Base-by-base conservation (phyloP, 306 rosid genomes). In the Chamaecrista fasciculata region DNA sequence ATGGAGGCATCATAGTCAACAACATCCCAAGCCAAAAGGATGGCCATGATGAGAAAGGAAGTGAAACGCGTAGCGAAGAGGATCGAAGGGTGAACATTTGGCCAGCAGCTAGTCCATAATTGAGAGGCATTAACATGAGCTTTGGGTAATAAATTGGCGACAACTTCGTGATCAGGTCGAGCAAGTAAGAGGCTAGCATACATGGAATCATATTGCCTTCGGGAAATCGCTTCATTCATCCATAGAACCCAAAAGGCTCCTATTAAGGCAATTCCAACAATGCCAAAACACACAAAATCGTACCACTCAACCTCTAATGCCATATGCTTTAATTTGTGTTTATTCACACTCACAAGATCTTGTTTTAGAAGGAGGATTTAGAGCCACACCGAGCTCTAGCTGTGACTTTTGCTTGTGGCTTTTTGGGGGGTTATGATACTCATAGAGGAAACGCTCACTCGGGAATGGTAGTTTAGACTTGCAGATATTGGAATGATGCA, bases 91-190 rank as follows among this genome's bases (percentile, higher is more conserved):
- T 83, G 87, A 33, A 90, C 74, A 9, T 84, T 91, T 31, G 68
- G 69, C 94, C 94, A 90, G 63, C 94, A 90, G 33, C 86, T 83
- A 20, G 81, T 81, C 96, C 96, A 89, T 8, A 83, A 55, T 48
- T 87, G 91, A 33, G 76, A 73, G 46, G 69, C 51, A 49, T 72
- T 80, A 0, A 85, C 56, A 15, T 80, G 84, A 23, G 80, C 85
- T 26, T 47, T 72, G 11, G 82, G 85, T 69, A 85, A 23, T 21
- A 75, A 83, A 43, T 58, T 73, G 18, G 62, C 84, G 10, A 43
- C 60, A 7, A 78, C 84, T 23, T 74, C 79, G 20, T 19, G 2
- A 42, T 79, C 84, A 0, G 85, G 82, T 16, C 75, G 71, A 66
- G 78, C 69, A 67, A 77, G 57, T 10, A 85, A 74, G 16, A 87